Percentiles rank a stretch among this genome's conserved stretches.
Conservation (phyloP, 495 filamentous ascomycete genomes). For the Penicillium chermesinum region DNA sequence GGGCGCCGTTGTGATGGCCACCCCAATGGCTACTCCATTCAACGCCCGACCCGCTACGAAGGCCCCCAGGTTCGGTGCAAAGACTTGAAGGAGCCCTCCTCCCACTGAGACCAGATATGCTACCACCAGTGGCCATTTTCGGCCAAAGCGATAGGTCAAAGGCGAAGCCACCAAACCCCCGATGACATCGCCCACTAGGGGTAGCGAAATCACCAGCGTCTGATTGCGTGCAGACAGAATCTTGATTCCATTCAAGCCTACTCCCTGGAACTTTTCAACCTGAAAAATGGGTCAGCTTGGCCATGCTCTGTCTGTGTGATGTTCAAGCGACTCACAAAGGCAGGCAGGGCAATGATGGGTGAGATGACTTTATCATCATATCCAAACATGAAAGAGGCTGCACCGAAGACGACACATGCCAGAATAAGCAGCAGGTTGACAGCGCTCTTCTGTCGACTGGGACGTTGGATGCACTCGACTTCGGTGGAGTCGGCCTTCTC, state of each 20-base stretch:
- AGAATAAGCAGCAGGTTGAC: constrained; percentile 28
- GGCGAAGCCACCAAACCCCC: constrained; percentile 32
- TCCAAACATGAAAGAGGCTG: constrained; percentile 36
- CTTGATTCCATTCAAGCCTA: constrained; percentile 22
- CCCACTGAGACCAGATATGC: constrained; percentile 33
- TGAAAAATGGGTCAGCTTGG: constrained; percentile 4
- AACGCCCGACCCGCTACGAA: constrained; percentile 33
- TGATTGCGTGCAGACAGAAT: constrained; percentile 35
- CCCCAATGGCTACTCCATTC: constrained; percentile 30
- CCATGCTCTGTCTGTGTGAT: too few relatives aligned
- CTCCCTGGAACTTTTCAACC: constrained; percentile 33
- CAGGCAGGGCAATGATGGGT: constrained; percentile 29
- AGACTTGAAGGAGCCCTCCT: constrained; percentile 34
- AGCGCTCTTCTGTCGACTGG: constrained; percentile 8
- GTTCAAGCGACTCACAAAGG: constrained; percentile 36
- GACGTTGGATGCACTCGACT: constrained; percentile 21
- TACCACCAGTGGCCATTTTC: constrained; percentile 31
- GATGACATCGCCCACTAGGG: constrained; percentile 30
- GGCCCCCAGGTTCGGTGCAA: constrained; percentile 30
- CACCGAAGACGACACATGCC: constrained; percentile 30
- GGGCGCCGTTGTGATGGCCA: constrained; percentile 33
- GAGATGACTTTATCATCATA: constrained; percentile 42
- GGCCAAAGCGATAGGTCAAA: constrained; percentile 30
- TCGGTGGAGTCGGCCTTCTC: constrained; percentile 5
- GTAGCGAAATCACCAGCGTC: constrained; percentile 32